These are phyloP conservation scores for Aspergillus cristatus DNA, from an alignment of 495 filamentous ascomycete species.

Conservation along the genomic window DNA sequence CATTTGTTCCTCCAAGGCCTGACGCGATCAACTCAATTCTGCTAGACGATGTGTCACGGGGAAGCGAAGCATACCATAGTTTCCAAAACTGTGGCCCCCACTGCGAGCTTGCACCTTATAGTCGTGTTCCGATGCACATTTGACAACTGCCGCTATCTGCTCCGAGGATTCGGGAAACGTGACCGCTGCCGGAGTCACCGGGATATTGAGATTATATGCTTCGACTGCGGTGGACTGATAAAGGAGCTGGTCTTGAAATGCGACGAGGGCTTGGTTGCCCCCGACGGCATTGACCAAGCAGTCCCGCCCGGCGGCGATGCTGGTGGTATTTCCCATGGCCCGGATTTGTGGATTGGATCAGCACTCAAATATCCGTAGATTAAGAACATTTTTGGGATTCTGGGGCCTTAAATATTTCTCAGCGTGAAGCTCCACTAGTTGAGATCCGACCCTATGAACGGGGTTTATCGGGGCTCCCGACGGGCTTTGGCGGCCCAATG, in stretches of 20 bases:
- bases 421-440: too few species aligned
- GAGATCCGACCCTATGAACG: too few species aligned
- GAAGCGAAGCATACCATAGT: constrained; percentile 42
- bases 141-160: constrained; percentile 48
- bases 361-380: too few species aligned
- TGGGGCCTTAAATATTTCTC: too few species aligned
- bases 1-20: constrained; percentile 39
- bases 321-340: too few species aligned
- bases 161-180: constrained; percentile 45
- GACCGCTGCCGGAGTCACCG: constrained; percentile 50
- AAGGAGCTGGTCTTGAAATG: constrained; percentile 8
- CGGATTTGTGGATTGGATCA: too few species aligned
- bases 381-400: too few species aligned
- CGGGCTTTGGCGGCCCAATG: too few species aligned
- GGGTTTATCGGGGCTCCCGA: too few species aligned
- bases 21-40: constrained; percentile 15
- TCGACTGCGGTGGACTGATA: constrained; percentile 4
- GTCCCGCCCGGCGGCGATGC: too few species aligned
- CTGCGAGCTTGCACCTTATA: constrained; percentile 58
- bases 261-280: constrained; percentile 9
- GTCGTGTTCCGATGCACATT: constrained; percentile 44
- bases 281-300: constrained; percentile 19
- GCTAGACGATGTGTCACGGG: too few species aligned
- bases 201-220: constrained; percentile 4
- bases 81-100: constrained; percentile 63